Evolutionary conservation across 148 eudicot species (phyloP).

Genomic region (Persicaria tinctoria): DNA sequence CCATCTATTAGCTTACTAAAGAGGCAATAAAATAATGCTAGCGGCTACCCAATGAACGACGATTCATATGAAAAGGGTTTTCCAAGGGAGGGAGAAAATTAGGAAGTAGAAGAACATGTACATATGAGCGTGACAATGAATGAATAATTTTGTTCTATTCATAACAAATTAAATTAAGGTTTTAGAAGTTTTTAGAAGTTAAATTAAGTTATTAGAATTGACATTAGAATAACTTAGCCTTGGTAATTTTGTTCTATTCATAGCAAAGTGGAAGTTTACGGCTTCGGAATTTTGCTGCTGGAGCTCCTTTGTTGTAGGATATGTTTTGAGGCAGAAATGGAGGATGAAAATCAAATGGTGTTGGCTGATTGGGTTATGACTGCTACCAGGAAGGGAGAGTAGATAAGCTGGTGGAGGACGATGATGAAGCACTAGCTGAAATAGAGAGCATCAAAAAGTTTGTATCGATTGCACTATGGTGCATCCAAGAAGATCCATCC

Average conservation of each 20-base stretch:
- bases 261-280: constrained; percentile 42
- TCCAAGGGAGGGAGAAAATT: no score
- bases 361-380: constrained; percentile 36
- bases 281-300: constrained; percentile 40
- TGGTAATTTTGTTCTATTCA: no score
- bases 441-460: neutral
- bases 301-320: constrained; percentile 40
- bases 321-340: constrained; percentile 11
- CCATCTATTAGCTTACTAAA: constrained; percentile 80
- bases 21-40: constrained; percentile 71
- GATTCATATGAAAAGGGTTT: no score
- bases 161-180: no score
- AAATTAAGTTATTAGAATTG: no score
- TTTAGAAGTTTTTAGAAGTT: no score
- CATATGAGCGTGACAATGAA: no score
- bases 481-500: constrained; percentile 35
- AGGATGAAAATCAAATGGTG: constrained; percentile 15
- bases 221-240: constrained; percentile 28
- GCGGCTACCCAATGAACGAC: constrained; percentile 10
- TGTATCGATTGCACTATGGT: constrained; percentile 31
- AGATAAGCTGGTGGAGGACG: constrained; percentile 10
- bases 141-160: no score
- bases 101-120: no score
- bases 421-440: constrained; percentile 15
- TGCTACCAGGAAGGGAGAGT: constrained; percentile 18